These are phyloP conservation scores for Psophocarpus tetragonolobus DNA, from an alignment of 306 rosid species.

Conservation along the genomic window DNA sequence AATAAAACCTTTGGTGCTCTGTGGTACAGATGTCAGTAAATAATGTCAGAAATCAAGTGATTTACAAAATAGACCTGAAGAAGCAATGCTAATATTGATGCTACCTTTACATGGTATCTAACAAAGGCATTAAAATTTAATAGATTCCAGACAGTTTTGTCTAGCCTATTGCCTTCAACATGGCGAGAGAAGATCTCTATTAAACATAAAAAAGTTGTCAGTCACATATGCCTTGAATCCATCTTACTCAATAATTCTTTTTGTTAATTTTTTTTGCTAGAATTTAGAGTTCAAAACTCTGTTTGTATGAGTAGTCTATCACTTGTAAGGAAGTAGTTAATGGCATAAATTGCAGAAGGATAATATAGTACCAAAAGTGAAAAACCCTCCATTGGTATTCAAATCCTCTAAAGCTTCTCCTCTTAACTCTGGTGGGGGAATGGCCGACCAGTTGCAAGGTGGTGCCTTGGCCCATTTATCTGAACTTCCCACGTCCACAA, in stretches of 20 bases:
- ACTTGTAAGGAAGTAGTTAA: conserved; percentile 1
- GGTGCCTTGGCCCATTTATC: conserved; percentile 86
- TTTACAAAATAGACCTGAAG: conserved; percentile 9
- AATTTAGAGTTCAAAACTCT: conserved; percentile 22
- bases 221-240: conserved; percentile 14
- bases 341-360: conserved; percentile 6
- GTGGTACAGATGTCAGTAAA: conserved; percentile 27
- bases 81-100: neutral
- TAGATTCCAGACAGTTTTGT: conserved; percentile 84
- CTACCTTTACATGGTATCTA: conserved; percentile 78
- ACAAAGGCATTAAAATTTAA: conserved; percentile 74
- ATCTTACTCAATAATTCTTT: conserved; percentile 1
- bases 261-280: neutral
- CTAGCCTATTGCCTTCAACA: conserved; percentile 67
- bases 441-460: conserved; percentile 85
- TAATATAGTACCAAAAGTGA: conserved; percentile 68
- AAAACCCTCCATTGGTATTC: conserved; percentile 90
- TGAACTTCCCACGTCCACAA: conserved; percentile 79
- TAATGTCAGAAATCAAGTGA: conserved; percentile 5
- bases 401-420: conserved; percentile 86
- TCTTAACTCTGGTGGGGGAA: conserved; percentile 90
- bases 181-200: conserved; percentile 69
- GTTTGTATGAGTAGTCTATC: conserved; percentile 8
- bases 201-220: conserved; percentile 14
- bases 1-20: conserved; percentile 80